These are phyloP conservation scores for Lablab purpureus DNA, from an alignment of 306 rosid species.

Conservation along the genomic window DNA sequence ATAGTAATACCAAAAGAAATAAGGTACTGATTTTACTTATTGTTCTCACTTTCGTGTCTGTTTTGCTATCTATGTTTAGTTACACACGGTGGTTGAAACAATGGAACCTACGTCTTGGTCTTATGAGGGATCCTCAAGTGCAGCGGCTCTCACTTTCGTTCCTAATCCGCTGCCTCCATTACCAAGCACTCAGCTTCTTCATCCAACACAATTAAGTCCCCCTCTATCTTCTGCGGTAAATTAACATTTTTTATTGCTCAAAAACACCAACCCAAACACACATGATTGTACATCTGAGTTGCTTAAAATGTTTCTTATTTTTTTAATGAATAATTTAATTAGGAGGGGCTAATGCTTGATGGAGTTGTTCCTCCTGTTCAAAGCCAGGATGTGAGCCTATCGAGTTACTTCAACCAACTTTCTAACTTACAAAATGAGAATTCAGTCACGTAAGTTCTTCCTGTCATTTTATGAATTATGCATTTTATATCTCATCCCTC, in stretches of 20 bases:
- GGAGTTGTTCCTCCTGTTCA: background rate
- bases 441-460: background rate
- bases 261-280: background rate
- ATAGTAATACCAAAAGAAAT: no score
- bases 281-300: background rate
- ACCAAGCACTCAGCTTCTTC: background rate
- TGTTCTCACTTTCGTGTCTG: no score
- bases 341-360: constrained; percentile 14
- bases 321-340: background rate
- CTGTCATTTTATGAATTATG: no score
- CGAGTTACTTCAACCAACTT: background rate
- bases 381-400: background rate
- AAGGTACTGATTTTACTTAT: no score
- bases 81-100: no score
- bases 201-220: background rate
- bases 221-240: background rate
- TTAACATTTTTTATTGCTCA: background rate
- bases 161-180: background rate
- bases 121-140: no score
- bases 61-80: no score
- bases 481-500: no score
- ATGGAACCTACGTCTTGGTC: no score
- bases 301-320: background rate
- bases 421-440: background rate
- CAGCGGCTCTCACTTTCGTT: background rate